phyloP scores from a whole-genome alignment of 306 rosid genomes.

The Oemleria cerasiformis region DNA sequence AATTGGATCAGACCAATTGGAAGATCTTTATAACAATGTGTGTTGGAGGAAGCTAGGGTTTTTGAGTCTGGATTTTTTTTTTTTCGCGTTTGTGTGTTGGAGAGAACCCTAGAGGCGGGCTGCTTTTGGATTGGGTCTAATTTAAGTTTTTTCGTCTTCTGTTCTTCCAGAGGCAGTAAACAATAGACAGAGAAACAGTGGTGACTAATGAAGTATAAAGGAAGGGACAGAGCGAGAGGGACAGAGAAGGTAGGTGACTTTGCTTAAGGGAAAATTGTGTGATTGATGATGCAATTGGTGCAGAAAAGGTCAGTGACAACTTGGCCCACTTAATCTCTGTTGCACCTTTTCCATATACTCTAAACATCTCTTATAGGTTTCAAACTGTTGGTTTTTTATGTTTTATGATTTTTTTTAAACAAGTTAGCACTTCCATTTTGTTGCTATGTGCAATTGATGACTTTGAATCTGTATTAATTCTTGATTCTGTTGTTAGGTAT shows the following conservation, averaged over 20 bases:
- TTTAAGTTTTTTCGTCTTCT: conserved; percentile 20
- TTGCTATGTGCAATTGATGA: neutral
- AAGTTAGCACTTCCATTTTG: neutral
- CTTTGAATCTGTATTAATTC: neutral
- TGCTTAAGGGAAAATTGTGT: conserved; percentile 98
- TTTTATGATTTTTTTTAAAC: neutral
- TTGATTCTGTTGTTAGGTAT: conserved; percentile 9
- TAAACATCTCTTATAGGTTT: neutral
- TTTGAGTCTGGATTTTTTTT: conserved; percentile 1
- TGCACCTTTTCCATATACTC: neutral
- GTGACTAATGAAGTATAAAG: neutral
- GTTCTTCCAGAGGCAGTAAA: neutral
- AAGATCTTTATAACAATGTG: conserved; percentile 31
- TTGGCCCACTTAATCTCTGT: conserved; percentile 21
- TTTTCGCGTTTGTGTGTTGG: too few relatives aligned
- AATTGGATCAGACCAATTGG: conserved; percentile 33
- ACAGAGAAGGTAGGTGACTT: conserved; percentile 99
- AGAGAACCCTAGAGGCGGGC: conserved; percentile 22
- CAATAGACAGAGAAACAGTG: neutral
- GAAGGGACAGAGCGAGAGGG: neutral
- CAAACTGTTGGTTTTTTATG: neutral
- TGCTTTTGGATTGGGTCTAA: conserved; percentile 11
- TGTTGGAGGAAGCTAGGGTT: conserved; percentile 16
- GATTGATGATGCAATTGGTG: conserved; percentile 95
- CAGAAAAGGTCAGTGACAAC: conserved; percentile 70